Evolutionary conservation across 2,329 filamentous ascomycete genomes (phyloP), one percentile per base, ranked within the genome.

Genomic region (Hirsutella minnesotensis): DNA sequence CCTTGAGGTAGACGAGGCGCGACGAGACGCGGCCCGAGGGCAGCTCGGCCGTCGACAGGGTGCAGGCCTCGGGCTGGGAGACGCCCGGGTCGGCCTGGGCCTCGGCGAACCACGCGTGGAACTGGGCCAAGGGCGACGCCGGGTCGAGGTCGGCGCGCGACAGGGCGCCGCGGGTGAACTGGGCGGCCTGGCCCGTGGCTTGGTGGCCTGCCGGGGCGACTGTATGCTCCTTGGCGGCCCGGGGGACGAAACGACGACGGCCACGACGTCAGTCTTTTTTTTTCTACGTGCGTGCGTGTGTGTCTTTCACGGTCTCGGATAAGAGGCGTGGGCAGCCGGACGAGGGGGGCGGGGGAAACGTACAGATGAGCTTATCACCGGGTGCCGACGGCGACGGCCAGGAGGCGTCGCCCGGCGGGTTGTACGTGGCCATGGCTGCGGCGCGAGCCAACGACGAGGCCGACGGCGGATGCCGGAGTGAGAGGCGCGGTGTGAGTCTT

Each of bases 1-100:
- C 92, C 66, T 98, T 98, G 51, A 98, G 74, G 65, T 96, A 98
- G 31, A 98, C 87, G 52, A 87, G 75, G 46, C 92, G 86, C 3
- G 86, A 81, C 38, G 80, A 87, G 18, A 96, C 84, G 38, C 84
- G 81, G 47, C 92, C 92, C 0, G 79, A 84, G 2, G 90, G 90
- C 4, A 96, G 73, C 20, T 73, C 69, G 0, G 89, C 88, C 1
- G 92, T 98, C 3, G 88, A 83, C 1, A 98, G 72, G 2, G 83
- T 88, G 56, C 87, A 88, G 1, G 92, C 86, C 64, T 98, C 92
- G 1, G 90, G 89, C 52, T 94, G 84, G 38, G 79, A 68, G 38
- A 88, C 75, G 21, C 67, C 58, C 9, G 67, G 56, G 5, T 70
- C 42, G 41, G 58, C 56, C 48, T 82, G 77, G 0, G 89, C 86